Evolutionary conservation across 176 grass and related monocot genomes (phyloP), one percentile per base, ranked within the genome.

Genomic region (Alopecurus myosuroides): DNA sequence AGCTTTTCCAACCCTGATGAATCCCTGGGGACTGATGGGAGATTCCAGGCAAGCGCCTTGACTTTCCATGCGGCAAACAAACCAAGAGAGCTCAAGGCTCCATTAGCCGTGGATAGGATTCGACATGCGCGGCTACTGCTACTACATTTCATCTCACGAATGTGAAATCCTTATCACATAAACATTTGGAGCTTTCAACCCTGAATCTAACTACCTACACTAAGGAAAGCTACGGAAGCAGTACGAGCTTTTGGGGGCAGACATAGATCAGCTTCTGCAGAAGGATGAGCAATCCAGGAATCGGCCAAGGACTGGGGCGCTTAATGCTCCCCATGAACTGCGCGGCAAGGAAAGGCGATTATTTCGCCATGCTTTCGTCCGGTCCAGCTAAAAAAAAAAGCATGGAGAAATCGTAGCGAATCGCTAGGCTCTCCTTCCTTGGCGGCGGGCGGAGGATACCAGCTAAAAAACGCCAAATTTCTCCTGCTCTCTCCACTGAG

Each of bases 41-140:
- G 71, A 89, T 89, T 89, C 76, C 33, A 69, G 25, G 19, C 58
- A 85, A 30, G 28, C 14, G 37, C 31, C 45, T n/a, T 48, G 19
- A 42, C 35, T 37, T 77, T 26, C 2, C 69, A 76, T 55, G 23
- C 13, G 45, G 15, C 55, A 82, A 86, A 71, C 57, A 46, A 57
- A 57, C 33, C n/a, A 88, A 68, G 31, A 40, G 72, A 83, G 12
- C 17, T 29, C 19, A n/a, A n/a, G n/a, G n/a, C n/a, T n/a, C n/a
- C n/a, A n/a, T n/a, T n/a, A n/a, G n/a, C n/a, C n/a, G n/a, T n/a
- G n/a, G n/a, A n/a, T n/a, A n/a, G n/a, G n/a, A n/a, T n/a, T n/a
- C n/a, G n/a, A n/a, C n/a, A n/a, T n/a, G n/a, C n/a, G n/a, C n/a
- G n/a, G n/a, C n/a, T n/a, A n/a, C n/a, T n/a, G n/a, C n/a, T n/a